phyloP scores from a whole-genome alignment of 1,284 basidiomycete species.

The Apiotrichum siamense region DNA sequence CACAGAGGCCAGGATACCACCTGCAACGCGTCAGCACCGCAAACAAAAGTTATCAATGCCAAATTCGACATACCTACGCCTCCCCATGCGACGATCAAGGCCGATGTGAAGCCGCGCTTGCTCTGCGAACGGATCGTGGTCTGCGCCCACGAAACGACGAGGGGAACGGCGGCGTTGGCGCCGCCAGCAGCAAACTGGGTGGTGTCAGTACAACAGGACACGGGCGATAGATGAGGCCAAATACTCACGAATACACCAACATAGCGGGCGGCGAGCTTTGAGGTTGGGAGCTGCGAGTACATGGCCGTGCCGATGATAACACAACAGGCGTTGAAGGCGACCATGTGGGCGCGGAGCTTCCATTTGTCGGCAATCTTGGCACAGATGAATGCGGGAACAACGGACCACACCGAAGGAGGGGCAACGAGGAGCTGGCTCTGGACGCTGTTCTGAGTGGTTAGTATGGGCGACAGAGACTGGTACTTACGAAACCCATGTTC shows the following conservation, averaged over 20 bases:
- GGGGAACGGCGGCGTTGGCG: slow-evolving; percentile 32
- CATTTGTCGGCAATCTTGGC: slow-evolving; percentile 34
- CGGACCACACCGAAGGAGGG: slow-evolving; percentile 44
- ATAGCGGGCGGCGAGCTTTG: slow-evolving; percentile 8
- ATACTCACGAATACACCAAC: slow-evolving; percentile 14
- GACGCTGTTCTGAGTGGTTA: too few species aligned
- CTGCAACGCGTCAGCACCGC: too few species aligned
- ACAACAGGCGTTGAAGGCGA: slow-evolving; percentile 8
- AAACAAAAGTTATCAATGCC: too few species aligned
- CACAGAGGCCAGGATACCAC: too few species aligned
- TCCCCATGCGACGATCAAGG: slow-evolving; percentile 13
- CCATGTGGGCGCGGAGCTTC: neutral
- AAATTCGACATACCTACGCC: too few species aligned
- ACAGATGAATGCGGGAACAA: slow-evolving; percentile 37
- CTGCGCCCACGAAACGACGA: slow-evolving; percentile 39
- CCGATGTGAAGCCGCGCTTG: slow-evolving; percentile 36
- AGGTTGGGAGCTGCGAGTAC: slow-evolving; percentile 10
- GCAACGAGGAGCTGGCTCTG: slow-evolving; percentile 43
- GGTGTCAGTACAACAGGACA: too few species aligned
- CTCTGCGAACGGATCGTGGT: slow-evolving; percentile 48
- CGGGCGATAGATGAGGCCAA: too few species aligned
- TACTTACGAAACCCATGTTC: slow-evolving; percentile 47
- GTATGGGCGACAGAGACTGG: too few species aligned
- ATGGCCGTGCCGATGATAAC: slow-evolving; percentile 13
- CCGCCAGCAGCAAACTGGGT: slow-evolving; percentile 43